phyloP scores from a whole-genome alignment of 306 rosid species.

The Dicorynia guianensis region DNA sequence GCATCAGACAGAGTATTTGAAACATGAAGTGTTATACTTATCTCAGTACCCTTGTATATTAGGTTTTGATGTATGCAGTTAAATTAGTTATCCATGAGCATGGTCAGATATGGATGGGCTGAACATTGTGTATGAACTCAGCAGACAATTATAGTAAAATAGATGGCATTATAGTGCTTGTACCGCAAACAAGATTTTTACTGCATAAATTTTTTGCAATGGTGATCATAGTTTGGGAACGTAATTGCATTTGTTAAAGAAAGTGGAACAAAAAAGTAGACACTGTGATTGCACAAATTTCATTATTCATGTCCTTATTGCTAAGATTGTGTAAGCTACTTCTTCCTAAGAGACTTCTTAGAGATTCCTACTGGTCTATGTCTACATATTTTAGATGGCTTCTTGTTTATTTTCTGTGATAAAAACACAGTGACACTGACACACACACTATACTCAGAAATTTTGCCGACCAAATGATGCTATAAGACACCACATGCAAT shows the following conservation, averaged over 20 bases:
- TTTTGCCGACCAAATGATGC: background rate
- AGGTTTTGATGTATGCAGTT: background rate
- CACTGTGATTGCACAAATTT: background rate
- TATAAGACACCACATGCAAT: background rate
- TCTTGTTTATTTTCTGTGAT: background rate
- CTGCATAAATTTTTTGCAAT: too few species aligned
- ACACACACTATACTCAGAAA: background rate
- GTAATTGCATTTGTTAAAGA: too few species aligned
- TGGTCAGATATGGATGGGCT: background rate
- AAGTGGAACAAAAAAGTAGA: too few species aligned
- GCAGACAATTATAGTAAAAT: background rate
- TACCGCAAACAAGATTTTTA: too few species aligned
- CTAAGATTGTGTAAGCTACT: background rate
- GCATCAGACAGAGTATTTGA: background rate
- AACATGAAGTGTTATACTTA: background rate
- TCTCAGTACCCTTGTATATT: background rate
- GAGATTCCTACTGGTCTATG: background rate
- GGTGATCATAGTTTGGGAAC: too few species aligned
- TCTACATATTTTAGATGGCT: background rate
- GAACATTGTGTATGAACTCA: background rate
- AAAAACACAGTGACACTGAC: constrained; percentile 11
- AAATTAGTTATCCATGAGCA: background rate
- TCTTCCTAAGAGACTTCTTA: background rate
- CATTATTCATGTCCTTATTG: background rate
- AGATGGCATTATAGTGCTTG: background rate